These are phyloP conservation scores for Lentinus tigrinus DNA, from an alignment of 768 basidiomycete species.

Conservation along the genomic window DNA sequence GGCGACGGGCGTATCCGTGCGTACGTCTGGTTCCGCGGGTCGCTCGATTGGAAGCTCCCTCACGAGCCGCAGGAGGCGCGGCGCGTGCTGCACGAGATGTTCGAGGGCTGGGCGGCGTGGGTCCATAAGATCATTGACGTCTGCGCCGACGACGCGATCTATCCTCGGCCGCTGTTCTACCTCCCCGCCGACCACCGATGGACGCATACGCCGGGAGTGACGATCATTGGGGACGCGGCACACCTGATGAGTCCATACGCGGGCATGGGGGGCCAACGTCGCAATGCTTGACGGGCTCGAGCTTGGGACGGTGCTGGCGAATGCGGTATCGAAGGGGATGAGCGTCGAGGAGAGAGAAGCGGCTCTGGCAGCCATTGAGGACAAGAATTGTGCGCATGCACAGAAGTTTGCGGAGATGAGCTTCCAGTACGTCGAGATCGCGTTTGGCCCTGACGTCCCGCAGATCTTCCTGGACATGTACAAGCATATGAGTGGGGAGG, in stretches of 20 bases:
- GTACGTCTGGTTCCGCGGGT: conserved; percentile 9
- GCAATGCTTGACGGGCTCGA: conserved; percentile 31
- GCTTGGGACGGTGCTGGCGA: conserved; percentile 10
- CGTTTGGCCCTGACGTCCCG: conserved; percentile 4
- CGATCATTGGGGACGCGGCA: conserved; percentile 30
- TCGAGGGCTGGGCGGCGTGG: conserved; percentile 9
- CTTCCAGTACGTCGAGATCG: conserved; percentile 3
- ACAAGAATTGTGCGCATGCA: not conserved
- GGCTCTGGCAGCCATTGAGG: not conserved
- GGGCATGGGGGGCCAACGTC: conserved; percentile 37
- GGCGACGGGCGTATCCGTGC: conserved; percentile 19
- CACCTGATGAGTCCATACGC: conserved; percentile 38
- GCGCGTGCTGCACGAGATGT: not conserved
- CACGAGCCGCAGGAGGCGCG: conserved; percentile 9
- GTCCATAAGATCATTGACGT: conserved; percentile 8
- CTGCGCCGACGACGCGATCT: conserved; percentile 4
- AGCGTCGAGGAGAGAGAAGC: too few relatives aligned
- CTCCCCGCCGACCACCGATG: conserved; percentile 14
- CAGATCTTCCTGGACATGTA: not conserved
- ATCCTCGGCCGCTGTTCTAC: conserved; percentile 14
- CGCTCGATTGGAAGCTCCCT: conserved; percentile 10
- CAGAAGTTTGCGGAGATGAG: not conserved
- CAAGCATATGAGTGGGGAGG: too few relatives aligned
- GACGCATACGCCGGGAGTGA: conserved; percentile 6
- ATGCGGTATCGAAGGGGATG: conserved; percentile 1